Percentiles rank a stretch among this genome's conserved stretches.
phyloP scores from a whole-genome alignment of 495 filamentous ascomycete species.

The Delitschia confertaspora region DNA sequence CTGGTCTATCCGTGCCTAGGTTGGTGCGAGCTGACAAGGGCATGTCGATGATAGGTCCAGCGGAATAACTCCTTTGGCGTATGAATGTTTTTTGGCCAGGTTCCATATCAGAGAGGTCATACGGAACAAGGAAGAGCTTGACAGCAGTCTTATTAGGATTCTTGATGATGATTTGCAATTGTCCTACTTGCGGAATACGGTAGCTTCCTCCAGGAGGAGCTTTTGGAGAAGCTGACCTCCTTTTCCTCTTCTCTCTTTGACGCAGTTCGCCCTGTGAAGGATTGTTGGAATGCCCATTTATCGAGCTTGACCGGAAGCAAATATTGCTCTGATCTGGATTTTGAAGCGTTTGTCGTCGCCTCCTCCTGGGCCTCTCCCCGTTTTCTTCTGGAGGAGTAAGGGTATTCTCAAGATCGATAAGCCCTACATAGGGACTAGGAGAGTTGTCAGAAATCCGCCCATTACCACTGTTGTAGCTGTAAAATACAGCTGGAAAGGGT shows the following conservation, averaged over 20 bases:
- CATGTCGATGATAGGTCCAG: slow-evolving; percentile 73
- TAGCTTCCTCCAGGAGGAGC: slow-evolving; percentile 78
- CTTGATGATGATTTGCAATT: slow-evolving; percentile 94
- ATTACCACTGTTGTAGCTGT: slow-evolving; percentile 65
- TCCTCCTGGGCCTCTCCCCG: slow-evolving; percentile 39
- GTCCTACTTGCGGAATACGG: slow-evolving; percentile 88
- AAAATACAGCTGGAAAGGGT: slow-evolving; percentile 94
- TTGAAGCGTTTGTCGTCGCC: slow-evolving; percentile 34
- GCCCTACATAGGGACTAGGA: slow-evolving; percentile 91
- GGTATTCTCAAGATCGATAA: slow-evolving; percentile 81
- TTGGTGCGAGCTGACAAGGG: slow-evolving; percentile 44
- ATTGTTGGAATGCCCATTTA: background rate
- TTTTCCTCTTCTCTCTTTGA: slow-evolving; percentile 46
- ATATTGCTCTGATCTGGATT: slow-evolving; percentile 19
- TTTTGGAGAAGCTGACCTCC: slow-evolving; percentile 24
- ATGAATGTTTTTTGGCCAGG: slow-evolving; percentile 94
- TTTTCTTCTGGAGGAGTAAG: slow-evolving; percentile 43
- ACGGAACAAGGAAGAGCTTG: slow-evolving; percentile 90
- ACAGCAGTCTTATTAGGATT: slow-evolving; percentile 95
- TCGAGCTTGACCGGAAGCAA: slow-evolving; percentile 5
- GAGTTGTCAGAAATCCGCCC: slow-evolving; percentile 63
- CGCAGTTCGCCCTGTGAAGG: slow-evolving; percentile 31
- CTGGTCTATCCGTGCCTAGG: slow-evolving; percentile 34
- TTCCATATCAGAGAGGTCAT: slow-evolving; percentile 93
- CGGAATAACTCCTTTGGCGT: slow-evolving; percentile 86